These are phyloP conservation scores for Crotalaria pallida DNA, from an alignment of 306 rosid genomes.

Conservation along the genomic window DNA sequence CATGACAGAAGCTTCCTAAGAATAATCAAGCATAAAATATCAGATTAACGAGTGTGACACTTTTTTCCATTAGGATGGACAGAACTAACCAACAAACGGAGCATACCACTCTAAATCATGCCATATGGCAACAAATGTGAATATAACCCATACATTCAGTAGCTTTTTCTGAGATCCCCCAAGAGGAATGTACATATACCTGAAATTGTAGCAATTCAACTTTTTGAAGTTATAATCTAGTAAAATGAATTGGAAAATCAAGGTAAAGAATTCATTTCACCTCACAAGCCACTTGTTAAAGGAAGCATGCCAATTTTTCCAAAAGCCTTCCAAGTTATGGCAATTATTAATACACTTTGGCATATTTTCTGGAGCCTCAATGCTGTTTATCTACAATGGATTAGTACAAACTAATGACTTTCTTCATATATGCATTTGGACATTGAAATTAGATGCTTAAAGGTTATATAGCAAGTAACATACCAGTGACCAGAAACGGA, in stretches of 20 bases:
- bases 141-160: slow-evolving; percentile 61
- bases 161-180: slow-evolving; percentile 63
- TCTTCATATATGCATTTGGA: background rate
- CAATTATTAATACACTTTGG: slow-evolving; percentile 71
- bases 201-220: slow-evolving; percentile 12
- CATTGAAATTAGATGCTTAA: background rate
- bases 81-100: slow-evolving; percentile 11
- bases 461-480: slow-evolving; percentile 13
- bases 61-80: background rate
- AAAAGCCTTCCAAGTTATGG: slow-evolving; percentile 58
- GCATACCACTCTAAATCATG: slow-evolving; percentile 72
- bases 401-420: background rate
- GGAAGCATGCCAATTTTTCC: slow-evolving; percentile 86
- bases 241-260: background rate
- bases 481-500: slow-evolving; percentile 79
- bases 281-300: slow-evolving; percentile 82
- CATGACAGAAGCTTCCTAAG: slow-evolving; percentile 71
- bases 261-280: slow-evolving; percentile 27
- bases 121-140: slow-evolving; percentile 73
- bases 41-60: background rate
- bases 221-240: background rate
- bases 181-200: slow-evolving; percentile 75
- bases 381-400: slow-evolving; percentile 50
- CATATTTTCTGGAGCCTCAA: slow-evolving; percentile 73
- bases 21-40: background rate